Evolutionary conservation across 2,329 filamentous ascomycete species (phyloP).

Genomic region (Colletotrichum graminicola): DNA sequence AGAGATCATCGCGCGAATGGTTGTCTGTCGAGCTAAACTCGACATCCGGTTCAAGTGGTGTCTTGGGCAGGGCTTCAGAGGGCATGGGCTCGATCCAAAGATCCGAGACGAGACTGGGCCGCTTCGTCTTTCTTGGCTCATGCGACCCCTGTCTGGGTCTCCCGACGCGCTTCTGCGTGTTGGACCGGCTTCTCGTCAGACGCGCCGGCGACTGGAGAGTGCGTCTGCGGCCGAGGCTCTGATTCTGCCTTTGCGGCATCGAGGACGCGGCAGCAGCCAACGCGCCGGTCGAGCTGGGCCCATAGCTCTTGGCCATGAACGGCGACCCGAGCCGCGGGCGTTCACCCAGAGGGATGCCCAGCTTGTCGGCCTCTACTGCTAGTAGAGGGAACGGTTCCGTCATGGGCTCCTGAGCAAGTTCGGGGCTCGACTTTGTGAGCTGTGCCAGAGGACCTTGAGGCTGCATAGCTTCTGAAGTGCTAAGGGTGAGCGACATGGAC

Average conservation of each 20-base stretch:
- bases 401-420: constrained; percentile 41
- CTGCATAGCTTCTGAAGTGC: constrained; percentile 75
- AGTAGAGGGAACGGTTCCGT: constrained; percentile 42
- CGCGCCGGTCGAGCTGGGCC: constrained; percentile 69
- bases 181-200: constrained; percentile 63
- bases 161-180: constrained; percentile 63
- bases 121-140: constrained; percentile 63
- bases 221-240: constrained; percentile 63
- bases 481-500: constrained; percentile 71
- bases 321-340: constrained; percentile 64
- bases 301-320: constrained; percentile 70
- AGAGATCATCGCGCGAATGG: constrained; percentile 52
- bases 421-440: constrained; percentile 61
- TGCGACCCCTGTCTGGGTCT: constrained; percentile 60
- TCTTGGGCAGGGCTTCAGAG: constrained; percentile 44
- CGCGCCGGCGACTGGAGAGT: constrained; percentile 66
- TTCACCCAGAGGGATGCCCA: constrained; percentile 45
- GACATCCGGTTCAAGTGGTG: constrained; percentile 42
- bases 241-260: constrained; percentile 55
- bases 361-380: constrained; percentile 9
- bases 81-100: constrained; percentile 63
- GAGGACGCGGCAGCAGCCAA: constrained; percentile 57
- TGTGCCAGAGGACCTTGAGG: constrained; percentile 71
- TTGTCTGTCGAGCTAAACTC: constrained; percentile 53
- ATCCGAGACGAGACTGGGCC: constrained; percentile 67